Percentiles rank a stretch among this genome's conserved stretches.
phyloP scores from a whole-genome alignment of 495 filamentous ascomycete species.

The Daldinia loculata region DNA sequence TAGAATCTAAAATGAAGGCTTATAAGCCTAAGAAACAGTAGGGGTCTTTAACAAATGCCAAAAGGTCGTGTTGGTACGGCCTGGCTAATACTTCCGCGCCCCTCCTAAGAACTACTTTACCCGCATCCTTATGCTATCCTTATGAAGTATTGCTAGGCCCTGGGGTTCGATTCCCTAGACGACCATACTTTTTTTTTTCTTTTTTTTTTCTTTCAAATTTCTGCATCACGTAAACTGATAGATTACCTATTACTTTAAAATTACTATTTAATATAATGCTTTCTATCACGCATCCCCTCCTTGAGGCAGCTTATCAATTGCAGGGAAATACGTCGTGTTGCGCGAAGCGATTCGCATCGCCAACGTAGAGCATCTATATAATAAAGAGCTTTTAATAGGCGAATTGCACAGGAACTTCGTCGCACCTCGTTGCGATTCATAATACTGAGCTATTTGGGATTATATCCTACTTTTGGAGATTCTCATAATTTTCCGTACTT shows the following conservation, averaged over 20 bases:
- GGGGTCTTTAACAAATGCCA: neutral
- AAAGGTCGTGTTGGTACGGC: conserved; percentile 2
- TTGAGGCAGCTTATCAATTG: neutral
- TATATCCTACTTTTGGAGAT: too few relatives aligned
- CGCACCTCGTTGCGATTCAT: neutral
- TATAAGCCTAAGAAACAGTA: neutral
- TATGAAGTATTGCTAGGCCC: conserved; percentile 2
- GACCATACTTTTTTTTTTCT: neutral
- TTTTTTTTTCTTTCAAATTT: neutral
- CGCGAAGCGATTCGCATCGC: too few relatives aligned
- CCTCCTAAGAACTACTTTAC: neutral
- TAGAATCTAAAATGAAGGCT: neutral
- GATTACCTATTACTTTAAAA: too few relatives aligned
- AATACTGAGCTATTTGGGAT: neutral
- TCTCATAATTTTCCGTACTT: neutral
- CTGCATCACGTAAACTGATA: neutral
- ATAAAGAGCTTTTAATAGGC: neutral
- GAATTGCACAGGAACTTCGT: neutral
- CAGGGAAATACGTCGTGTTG: neutral
- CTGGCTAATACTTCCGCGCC: neutral
- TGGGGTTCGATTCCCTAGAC: neutral
- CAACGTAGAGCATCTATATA: neutral
- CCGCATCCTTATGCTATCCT: neutral
- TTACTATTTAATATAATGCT: too few relatives aligned
- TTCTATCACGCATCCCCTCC: too few relatives aligned